Percentiles rank a stretch among this genome's conserved stretches.
Conservation (phyloP, 169 alveolate genomes). For the Cardiosporidium cionae region DNA sequence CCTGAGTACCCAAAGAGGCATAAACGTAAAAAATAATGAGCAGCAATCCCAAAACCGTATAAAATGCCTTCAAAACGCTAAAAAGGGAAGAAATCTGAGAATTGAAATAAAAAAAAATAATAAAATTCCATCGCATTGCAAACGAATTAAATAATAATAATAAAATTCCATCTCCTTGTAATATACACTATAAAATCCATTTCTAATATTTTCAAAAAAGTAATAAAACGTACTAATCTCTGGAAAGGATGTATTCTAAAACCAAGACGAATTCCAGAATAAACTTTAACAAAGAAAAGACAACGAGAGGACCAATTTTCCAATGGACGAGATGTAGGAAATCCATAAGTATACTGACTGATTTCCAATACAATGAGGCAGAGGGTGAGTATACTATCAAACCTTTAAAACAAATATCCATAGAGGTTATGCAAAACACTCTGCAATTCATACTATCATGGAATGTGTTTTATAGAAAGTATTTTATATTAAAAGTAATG, state of each 20-base stretch:
- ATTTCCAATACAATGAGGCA: too few relatives aligned
- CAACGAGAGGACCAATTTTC: background rate
- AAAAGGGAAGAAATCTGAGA: constrained; percentile 4
- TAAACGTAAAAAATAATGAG: constrained; percentile 13
- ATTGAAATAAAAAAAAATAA: background rate
- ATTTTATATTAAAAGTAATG: too few relatives aligned
- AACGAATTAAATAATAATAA: too few relatives aligned
- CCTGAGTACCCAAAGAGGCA: constrained; percentile 25
- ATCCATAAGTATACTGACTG: too few relatives aligned
- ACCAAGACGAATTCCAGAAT: background rate
- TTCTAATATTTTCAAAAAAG: too few relatives aligned
- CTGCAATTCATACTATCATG: too few relatives aligned
- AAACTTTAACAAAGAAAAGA: background rate
- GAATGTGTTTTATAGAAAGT: too few relatives aligned
- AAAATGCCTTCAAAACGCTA: background rate
- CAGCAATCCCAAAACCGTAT: constrained; percentile 14
- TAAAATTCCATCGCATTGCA: background rate
- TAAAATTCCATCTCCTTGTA: too few relatives aligned
- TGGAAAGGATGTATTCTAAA: background rate
- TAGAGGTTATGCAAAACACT: too few relatives aligned
- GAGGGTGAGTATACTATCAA: too few relatives aligned
- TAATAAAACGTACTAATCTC: background rate
- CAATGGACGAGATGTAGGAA: background rate
- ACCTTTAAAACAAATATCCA: too few relatives aligned
- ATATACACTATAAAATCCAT: too few relatives aligned